Evolutionary conservation across 2,329 filamentous ascomycete species (phyloP).

Genomic region (Magnaporthiopsis incrustans): DNA sequence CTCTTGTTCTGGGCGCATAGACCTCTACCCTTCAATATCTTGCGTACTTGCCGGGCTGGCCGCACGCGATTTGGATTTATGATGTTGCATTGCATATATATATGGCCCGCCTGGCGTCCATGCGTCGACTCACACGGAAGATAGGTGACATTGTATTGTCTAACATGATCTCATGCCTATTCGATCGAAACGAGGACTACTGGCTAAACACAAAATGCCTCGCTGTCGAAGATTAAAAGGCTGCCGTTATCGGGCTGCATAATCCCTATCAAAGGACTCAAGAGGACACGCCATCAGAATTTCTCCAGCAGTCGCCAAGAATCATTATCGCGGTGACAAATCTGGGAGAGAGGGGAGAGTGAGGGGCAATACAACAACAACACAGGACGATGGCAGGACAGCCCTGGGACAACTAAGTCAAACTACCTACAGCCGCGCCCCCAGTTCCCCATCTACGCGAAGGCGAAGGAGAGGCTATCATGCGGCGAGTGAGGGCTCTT

Average conservation of each 20-base stretch:
- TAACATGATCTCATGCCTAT: too few species aligned
- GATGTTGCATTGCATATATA: too few species aligned
- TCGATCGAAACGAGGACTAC: too few species aligned
- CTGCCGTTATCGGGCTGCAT: not conserved
- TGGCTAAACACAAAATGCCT: too few species aligned
- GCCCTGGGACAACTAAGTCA: not conserved
- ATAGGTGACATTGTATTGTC: too few species aligned
- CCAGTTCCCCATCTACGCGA: not conserved
- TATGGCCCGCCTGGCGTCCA: too few species aligned
- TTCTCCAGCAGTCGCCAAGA: not conserved
- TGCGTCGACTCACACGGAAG: too few species aligned
- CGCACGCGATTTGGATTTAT: too few species aligned
- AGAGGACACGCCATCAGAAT: not conserved
- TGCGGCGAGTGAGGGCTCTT: not conserved
- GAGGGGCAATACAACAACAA: not conserved
- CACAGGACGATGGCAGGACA: not conserved
- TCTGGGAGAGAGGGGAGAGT: not conserved
- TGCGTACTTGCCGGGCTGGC: too few species aligned
- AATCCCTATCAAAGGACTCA: not conserved
- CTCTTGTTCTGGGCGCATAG: too few species aligned
- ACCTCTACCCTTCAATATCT: too few species aligned
- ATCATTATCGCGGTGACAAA: not conserved
- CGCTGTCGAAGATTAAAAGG: not conserved
- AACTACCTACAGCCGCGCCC: not conserved
- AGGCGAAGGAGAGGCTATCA: not conserved